These are phyloP conservation scores for Themeda triandra DNA, from an alignment of 176 grass and related monocot species.

Conservation along the genomic window DNA sequence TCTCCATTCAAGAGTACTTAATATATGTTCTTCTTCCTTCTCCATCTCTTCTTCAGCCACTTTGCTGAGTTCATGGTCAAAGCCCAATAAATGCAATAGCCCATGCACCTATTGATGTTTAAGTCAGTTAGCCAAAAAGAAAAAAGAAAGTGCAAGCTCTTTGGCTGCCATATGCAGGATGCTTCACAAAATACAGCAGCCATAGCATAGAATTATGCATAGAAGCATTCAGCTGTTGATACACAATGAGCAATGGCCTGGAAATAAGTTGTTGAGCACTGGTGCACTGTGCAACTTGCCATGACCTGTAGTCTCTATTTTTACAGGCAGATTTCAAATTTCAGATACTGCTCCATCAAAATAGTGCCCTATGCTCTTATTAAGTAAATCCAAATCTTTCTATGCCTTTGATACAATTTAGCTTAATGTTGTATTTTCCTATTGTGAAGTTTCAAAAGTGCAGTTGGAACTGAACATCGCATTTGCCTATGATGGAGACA, in stretches of 20 bases:
- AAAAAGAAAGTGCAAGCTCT: not conserved
- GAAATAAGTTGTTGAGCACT: not conserved
- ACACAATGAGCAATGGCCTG: not conserved
- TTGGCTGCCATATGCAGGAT: not conserved
- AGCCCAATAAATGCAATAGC: slow-evolving; percentile 91
- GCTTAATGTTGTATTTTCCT: not conserved
- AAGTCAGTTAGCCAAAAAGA: slow-evolving; percentile 14
- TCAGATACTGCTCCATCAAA: not conserved
- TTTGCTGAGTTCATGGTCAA: slow-evolving; percentile 85
- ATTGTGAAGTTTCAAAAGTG: not conserved
- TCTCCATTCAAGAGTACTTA: slow-evolving; percentile 84
- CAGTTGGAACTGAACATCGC: not conserved
- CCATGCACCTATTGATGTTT: slow-evolving; percentile 73
- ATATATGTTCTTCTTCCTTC: slow-evolving; percentile 70
- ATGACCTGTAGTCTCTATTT: not conserved
- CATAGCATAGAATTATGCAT: slow-evolving; percentile 2
- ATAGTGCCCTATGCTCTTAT: not conserved
- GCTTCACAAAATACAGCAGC: not conserved
- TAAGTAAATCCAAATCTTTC: not conserved
- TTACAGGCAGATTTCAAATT: not conserved
- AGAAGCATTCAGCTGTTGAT: slow-evolving; percentile 1
- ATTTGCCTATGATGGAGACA: not conserved
- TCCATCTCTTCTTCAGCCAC: slow-evolving; percentile 92
- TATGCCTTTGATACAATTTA: not conserved
- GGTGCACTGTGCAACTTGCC: not conserved